phyloP scores from a whole-genome alignment of 306 rosid species.

The Notholithocarpus densiflorus region DNA sequence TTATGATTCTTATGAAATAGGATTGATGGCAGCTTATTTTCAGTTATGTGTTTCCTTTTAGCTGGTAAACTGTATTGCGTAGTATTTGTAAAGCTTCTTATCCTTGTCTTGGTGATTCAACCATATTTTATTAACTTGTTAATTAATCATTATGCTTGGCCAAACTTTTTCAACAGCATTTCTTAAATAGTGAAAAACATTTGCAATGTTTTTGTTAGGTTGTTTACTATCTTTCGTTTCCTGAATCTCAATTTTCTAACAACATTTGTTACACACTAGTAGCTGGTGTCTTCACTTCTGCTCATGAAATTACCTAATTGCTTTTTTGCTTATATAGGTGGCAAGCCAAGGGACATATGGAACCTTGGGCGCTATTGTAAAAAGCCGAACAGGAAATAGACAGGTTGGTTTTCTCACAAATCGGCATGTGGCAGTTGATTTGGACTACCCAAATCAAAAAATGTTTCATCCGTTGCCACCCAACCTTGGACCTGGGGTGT shows the following conservation, averaged over 20 bases:
- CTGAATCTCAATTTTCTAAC: conserved; percentile 24
- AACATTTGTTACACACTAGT: conserved; percentile 21
- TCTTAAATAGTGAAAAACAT: not conserved
- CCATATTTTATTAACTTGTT: not conserved
- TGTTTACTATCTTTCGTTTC: not conserved
- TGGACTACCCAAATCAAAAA: conserved; percentile 96
- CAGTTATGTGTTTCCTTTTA: not conserved
- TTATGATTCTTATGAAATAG: not conserved
- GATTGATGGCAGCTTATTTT: not conserved
- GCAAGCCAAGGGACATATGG: conserved; percentile 98
- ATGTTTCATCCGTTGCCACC: conserved; percentile 99
- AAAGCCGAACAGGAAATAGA: conserved; percentile 82
- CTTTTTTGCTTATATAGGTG: conserved; percentile 59
- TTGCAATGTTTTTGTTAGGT: not conserved
- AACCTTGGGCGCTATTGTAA: conserved; percentile 95
- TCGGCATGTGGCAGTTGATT: conserved; percentile 98
- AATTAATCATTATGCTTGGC: not conserved
- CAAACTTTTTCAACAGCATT: not conserved
- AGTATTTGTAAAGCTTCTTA: not conserved
- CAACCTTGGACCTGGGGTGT: conserved; percentile 97
- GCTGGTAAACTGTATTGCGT: not conserved
- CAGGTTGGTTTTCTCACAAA: conserved; percentile 97
- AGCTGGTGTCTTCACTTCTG: not conserved
- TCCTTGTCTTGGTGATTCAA: not conserved
- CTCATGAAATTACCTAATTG: conserved; percentile 6